phyloP scores from a whole-genome alignment of 164 flowering plant genomes.

The Nymphaea colorata region DNA sequence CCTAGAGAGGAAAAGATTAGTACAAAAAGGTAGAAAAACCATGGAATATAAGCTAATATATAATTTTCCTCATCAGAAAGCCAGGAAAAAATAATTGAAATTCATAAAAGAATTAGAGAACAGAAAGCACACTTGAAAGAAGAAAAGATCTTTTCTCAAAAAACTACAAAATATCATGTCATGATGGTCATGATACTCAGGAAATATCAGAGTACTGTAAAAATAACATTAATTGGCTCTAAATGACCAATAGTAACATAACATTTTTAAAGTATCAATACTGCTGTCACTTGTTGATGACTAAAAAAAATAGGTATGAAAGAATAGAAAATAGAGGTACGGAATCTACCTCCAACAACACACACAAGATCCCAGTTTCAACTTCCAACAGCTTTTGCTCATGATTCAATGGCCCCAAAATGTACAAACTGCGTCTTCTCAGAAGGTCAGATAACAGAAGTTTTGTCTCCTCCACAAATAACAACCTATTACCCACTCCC shows the following conservation, averaged over 20 bases:
- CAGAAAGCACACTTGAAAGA: too few relatives aligned
- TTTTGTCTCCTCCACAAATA: constrained; percentile 33
- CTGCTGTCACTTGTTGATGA: not conserved
- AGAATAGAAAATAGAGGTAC: not conserved
- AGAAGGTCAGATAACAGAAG: constrained; percentile 47
- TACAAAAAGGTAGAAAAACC: too few relatives aligned
- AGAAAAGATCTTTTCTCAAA: too few relatives aligned
- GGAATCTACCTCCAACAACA: constrained; percentile 53
- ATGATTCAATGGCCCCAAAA: constrained; percentile 21
- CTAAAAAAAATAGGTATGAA: not conserved
- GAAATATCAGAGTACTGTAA: too few relatives aligned
- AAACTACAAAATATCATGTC: too few relatives aligned
- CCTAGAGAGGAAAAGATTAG: too few relatives aligned
- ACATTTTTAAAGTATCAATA: not conserved
- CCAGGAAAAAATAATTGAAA: too few relatives aligned
- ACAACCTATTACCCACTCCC: constrained; percentile 40
- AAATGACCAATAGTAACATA: not conserved
- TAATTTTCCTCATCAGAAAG: too few relatives aligned
- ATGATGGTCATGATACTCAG: too few relatives aligned
- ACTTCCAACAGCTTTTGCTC: constrained; percentile 26
- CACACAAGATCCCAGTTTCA: constrained; percentile 55
- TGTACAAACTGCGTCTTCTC: constrained; percentile 27
- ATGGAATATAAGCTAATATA: too few relatives aligned
- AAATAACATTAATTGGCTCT: too few relatives aligned
- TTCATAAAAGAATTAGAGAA: too few relatives aligned